Base-by-base conservation (phyloP, 139 green algal species). In the Diplosphaera chodatii region DNA sequence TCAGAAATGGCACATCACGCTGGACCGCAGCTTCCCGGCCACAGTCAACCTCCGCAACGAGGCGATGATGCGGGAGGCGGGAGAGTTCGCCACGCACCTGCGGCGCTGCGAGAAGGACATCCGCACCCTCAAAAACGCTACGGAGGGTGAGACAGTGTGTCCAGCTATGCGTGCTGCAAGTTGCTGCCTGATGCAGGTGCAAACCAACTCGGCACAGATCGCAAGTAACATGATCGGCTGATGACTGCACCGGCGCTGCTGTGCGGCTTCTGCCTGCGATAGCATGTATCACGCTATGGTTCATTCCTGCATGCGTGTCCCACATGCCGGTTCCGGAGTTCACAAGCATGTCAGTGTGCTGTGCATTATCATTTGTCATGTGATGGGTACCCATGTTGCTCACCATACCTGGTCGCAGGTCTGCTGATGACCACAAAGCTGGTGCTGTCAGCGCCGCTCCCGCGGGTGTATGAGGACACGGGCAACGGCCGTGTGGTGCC, bases 31-130 rank as follows among this genome's bases (percentile, higher is more conserved):
- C 10, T 95, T 95, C 63, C 65, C 80, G 64, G 66, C 80, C 6
- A 96, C 91, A 0, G 82, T 78, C 55, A 96, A 96, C 74, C 79
- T 80, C 2, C 79, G 91, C 22, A 95, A 94, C 77, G 87, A 93
- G 69, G 80, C 84, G 32, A 96, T 96, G 91, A 81, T 96, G 41
- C 76, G 78, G 41, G 91, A 96, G 71, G 89, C 90, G 20, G 86
- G 81, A 4, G 80, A 91, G 22, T 96, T 96, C 77, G 86, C 87
- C 1, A 34, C 41, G 13, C 85, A 90, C 48, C 75, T 96, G 48
- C 78, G 78, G 48, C 69, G 80, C 13, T 82, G 93, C 27, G 89
- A 96, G 85, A 91, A 89, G 69, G 89, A 96, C 68, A 84, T 96
- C n/a, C 79, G 79, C 1, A 73, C 66, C 21, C 74, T 93, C 64